Evolutionary conservation across 495 filamentous ascomycete genomes (phyloP), one percentile per base, ranked within the genome.

Genomic region (Lindgomyces ingoldianus): DNA sequence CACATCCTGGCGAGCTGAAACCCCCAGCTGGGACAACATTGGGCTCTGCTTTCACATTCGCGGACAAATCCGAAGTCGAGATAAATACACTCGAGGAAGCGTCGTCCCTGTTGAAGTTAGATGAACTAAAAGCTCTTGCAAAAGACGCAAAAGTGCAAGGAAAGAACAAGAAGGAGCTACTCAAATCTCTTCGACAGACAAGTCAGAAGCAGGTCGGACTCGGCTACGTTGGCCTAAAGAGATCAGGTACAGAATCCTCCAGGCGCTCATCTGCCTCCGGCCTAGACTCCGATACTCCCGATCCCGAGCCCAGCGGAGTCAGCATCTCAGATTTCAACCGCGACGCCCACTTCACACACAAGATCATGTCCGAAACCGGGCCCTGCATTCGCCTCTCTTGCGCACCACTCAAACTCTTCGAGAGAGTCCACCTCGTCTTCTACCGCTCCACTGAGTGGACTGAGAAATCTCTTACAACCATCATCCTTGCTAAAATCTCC

Each of bases 401-500:
- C 1, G 78, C 86, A 8, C 82, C 86, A n/a, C 83, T 91, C 58
- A 89, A 85, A 60, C 82, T 98, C 3, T 98, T 98, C 69, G 92
- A 96, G 72, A 84, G 94, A 29, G 91, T 97, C 1, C 93, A 98
- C 75, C 77, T 98, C 6, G 93, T 98, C 51, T 98, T 96, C 72
- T 97, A 97, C 72, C 83, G 93, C 29, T 97, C 93, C 26, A 96
- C 93, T 0, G 92, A 96, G 73, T 98, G 93, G 93, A 94, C 93
- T 0, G 94, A 97, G 69, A 97, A 96, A 69, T 96, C 93, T 11
- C 82, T 98, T 1, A 96, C 91, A 1, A 93, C 93, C 2, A 93
- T 98, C 62, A 96, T 98, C 59, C 84, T 98, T 11, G 90, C 94
- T 14, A 91, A 91, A 56, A 94, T 92, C 26, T 87, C 90, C 6